Conservation (phyloP, 495 filamentous ascomycete genomes). For the Podospora didyma region DNA sequence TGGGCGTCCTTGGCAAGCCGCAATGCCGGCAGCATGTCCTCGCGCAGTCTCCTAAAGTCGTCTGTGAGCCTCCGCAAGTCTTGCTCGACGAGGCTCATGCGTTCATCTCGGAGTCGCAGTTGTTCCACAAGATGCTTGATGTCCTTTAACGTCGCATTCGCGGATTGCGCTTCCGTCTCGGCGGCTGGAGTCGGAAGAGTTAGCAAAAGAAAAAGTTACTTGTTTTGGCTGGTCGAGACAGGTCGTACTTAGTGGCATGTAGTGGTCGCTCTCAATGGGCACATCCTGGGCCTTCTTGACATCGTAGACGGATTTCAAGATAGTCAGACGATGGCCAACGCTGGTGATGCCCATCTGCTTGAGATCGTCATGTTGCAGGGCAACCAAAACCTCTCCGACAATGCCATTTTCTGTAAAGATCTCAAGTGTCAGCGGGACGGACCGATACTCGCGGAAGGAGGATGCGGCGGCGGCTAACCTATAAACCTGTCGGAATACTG, state of each 20-base stretch:
- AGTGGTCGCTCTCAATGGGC: slow-evolving; percentile 86
- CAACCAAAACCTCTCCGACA: slow-evolving; percentile 85
- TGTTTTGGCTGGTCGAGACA: background rate
- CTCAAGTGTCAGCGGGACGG: slow-evolving; percentile 26
- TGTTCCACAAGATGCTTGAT: slow-evolving; percentile 84
- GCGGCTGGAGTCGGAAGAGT: slow-evolving; percentile 56
- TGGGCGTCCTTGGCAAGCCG: slow-evolving; percentile 86
- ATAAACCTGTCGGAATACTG: slow-evolving; percentile 81
- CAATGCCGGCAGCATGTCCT: slow-evolving; percentile 86
- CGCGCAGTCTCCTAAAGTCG: slow-evolving; percentile 77
- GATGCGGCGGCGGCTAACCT: slow-evolving; percentile 36
- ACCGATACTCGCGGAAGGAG: background rate
- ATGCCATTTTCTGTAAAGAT: slow-evolving; percentile 75
- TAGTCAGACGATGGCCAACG: slow-evolving; percentile 89
- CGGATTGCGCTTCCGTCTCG: slow-evolving; percentile 78
- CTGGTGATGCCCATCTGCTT: slow-evolving; percentile 91
- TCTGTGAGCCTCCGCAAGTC: slow-evolving; percentile 78
- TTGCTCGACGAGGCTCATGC: slow-evolving; percentile 72
- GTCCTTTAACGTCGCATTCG: slow-evolving; percentile 85
- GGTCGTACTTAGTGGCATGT: slow-evolving; percentile 83
- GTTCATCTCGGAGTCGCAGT: slow-evolving; percentile 80
- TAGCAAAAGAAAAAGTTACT: too few relatives aligned
- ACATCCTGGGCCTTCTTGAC: slow-evolving; percentile 89
- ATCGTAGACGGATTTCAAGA: slow-evolving; percentile 92
- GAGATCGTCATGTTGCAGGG: slow-evolving; percentile 84